Evolutionary conservation across 257 asterid genomes (phyloP), one percentile per base, ranked within the genome.

Genomic region (Forsythia viridissima): DNA sequence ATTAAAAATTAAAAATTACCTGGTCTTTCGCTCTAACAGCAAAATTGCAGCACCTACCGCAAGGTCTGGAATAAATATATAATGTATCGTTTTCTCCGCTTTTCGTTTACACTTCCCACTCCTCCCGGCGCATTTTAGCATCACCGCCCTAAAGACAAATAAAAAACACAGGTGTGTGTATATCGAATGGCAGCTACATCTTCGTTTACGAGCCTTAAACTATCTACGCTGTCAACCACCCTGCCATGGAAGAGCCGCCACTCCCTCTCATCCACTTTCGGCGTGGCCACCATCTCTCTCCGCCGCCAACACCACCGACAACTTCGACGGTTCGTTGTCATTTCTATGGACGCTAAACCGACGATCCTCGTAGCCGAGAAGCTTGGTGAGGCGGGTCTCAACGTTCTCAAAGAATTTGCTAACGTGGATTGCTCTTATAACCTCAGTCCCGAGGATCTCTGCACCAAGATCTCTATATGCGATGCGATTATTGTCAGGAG

Each of bases 401-500:
- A 86, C 8, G 93, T 94, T 24, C 84, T 94, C 44, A 90, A 92
- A 72, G 92, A 89, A 34, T 88, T 89, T 78, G 96, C 97, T 0
- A 92, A 92, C 78, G 97, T 94, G 21, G 98, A 94, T 76, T 92
- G 97, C 83, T 88, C 97, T 20, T 94, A 92, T 21, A 93, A 94
- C 80, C 86, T 94, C 83, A 92, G 88, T 59, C 91, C 91, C 0
- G 98, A 94, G 82, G 96, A 92, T 88, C 96, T 94, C 63, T 90
- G 97, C 88, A 90, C 94, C 68, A 92, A 90, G 96, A 91, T 92
- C 88, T 88, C 97, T 37, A 92, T 89, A 41, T 90, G 94, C 80
- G 98, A 94, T 76, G 98, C 98, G 30, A 63, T 94, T 78, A 89
- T 94, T 81, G 98, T 94, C 13, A 83, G 98, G 86, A 94, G 98